Evolutionary conservation across 495 filamentous ascomycete genomes (phyloP), one percentile per base, ranked within the genome.

Genomic region (Hamigera avellanea): DNA sequence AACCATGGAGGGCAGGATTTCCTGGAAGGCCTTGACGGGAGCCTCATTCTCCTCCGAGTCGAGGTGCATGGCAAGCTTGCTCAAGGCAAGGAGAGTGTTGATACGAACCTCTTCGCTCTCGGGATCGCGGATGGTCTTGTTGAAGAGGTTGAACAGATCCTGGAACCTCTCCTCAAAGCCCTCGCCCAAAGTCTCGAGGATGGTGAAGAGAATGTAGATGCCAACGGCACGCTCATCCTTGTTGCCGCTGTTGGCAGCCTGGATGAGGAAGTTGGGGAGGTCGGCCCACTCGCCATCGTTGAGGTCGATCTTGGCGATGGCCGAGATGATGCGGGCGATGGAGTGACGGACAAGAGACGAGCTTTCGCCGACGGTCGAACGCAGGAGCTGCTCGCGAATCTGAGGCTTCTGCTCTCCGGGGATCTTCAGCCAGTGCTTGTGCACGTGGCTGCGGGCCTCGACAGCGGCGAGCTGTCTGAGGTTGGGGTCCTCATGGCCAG

Each of bases 31-130:
- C 40, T 71, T 68, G 36, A 94, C 69, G 2, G 80, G 71, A 45
- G 81, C 64, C 35, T 69, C 66, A 42, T 93, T 78, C 49, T 93
- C 81, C 29, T 95, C 88, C 0, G 81, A 74, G 45, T 94, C 83
- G 27, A 98, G 68, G 45, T 91, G 67, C 67, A 93, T 82, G 14
- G 87, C 81, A 41, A 95, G 67, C 60, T 84, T 79, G 54, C 88
- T 84, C 40, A 95, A 72, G n/a, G 85, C 86, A 48, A 94, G 73
- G 61, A 96, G 80, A 17, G 88, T 93, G 64, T 95, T 98, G 61
- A 93, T 76, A 39, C 89, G 80, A 34, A 98, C 93, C 53, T 91
- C 80, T 38, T 79, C 70, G 57, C 84, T 95, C 62, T 95, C 81
- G 14, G 81, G 81, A 55, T 98, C 93, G 42, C 72, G 73, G 52